Percentiles rank a stretch among this genome's conserved stretches.
Evolutionary conservation across 805 yeast species (phyloP).

Genomic region (Cyberlindnera lachancei): DNA sequence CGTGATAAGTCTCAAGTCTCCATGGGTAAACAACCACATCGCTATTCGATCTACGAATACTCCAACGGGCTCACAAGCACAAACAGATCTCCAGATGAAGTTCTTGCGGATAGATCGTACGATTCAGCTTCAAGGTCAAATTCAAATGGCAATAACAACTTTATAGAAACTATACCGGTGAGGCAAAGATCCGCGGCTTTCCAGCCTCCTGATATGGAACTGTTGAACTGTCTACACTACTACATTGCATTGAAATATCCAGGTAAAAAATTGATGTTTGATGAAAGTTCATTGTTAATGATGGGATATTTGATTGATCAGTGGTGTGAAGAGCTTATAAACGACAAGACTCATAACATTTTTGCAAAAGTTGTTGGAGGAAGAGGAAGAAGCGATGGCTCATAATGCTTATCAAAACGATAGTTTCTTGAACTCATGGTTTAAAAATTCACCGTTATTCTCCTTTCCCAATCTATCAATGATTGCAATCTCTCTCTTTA

Average conservation of each 20-base stretch:
- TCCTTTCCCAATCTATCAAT: slow-evolving; percentile 7
- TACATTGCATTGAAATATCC: slow-evolving; percentile 22
- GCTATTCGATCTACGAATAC: too few relatives aligned
- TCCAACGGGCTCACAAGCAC: too few relatives aligned
- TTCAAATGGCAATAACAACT: too few relatives aligned
- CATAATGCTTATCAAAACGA: neutral
- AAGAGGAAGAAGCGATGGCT: neutral
- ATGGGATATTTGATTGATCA: slow-evolving; percentile 30
- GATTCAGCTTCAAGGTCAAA: too few relatives aligned
- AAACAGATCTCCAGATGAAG: too few relatives aligned
- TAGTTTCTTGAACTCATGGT: slow-evolving; percentile 5
- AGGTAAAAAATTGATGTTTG: slow-evolving; percentile 22
- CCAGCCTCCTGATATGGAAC: slow-evolving; percentile 18
- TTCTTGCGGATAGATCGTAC: too few relatives aligned
- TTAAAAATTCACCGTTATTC: slow-evolving; percentile 17
- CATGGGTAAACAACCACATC: too few relatives aligned
- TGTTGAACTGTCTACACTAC: slow-evolving; percentile 29
- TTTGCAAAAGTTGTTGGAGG: slow-evolving; percentile 3
- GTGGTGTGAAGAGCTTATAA: slow-evolving; percentile 26
- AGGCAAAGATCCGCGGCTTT: slow-evolving; percentile 8
- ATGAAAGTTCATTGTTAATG: slow-evolving; percentile 30
- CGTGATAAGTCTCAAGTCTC: too few relatives aligned
- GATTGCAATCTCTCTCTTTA: slow-evolving; percentile 11
- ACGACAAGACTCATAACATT: slow-evolving; percentile 1
- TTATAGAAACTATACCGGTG: too few relatives aligned